phyloP scores from a whole-genome alignment of 495 filamentous ascomycete genomes.

The Podospora anserina region DNA sequence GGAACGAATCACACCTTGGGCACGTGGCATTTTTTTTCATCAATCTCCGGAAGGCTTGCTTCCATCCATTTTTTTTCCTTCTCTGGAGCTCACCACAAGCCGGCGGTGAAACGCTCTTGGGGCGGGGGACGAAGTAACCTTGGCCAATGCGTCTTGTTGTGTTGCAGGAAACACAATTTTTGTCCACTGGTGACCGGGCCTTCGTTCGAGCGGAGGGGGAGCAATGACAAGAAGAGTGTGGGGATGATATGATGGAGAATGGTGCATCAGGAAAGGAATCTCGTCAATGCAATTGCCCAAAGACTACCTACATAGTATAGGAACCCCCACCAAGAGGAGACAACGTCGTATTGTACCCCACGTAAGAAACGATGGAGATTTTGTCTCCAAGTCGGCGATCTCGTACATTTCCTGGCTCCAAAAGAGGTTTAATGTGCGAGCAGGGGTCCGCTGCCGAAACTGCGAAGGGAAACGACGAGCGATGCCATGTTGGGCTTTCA shows the following conservation, averaged over 20 bases:
- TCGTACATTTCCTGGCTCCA: neutral
- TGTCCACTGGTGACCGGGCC: too few relatives aligned
- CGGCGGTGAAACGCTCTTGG: neutral
- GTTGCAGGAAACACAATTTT: too few relatives aligned
- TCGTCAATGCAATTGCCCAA: neutral
- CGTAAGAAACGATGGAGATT: neutral
- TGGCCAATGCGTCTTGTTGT: neutral
- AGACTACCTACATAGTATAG: neutral
- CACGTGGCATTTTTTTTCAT: neutral
- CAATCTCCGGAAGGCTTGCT: neutral
- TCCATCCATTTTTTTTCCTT: neutral
- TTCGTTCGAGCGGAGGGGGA: too few relatives aligned
- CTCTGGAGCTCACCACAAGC: too few relatives aligned
- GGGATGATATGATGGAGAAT: neutral
- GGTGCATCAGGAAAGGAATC: neutral
- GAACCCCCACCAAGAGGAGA: neutral
- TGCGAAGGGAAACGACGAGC: neutral
- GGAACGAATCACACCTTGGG: neutral
- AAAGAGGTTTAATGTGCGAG: neutral
- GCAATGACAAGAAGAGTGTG: neutral
- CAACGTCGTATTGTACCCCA: neutral
- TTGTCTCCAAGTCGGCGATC: neutral
- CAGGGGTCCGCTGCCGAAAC: slow-evolving; percentile 11
- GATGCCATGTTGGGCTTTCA: neutral
- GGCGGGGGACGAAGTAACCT: neutral